phyloP scores from a whole-genome alignment of 2,329 filamentous ascomycete genomes.

The Corinectria fuckeliana region DNA sequence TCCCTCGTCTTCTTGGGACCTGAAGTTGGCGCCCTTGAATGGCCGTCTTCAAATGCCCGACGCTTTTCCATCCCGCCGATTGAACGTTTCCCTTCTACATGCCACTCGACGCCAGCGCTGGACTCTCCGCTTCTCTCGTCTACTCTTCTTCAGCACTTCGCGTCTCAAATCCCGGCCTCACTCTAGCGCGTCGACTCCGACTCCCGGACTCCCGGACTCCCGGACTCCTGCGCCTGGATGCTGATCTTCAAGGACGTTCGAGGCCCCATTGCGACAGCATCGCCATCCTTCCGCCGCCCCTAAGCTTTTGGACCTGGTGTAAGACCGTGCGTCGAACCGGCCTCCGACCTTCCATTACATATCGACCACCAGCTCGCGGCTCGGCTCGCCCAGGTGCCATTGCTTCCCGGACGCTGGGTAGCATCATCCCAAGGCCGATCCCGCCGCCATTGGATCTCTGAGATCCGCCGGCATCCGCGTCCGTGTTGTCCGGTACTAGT shows the following conservation, averaged over 20 bases:
- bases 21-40: background rate
- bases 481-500: background rate
- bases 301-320: background rate
- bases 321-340: background rate
- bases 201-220: background rate
- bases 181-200: too few relatives aligned
- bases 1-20: background rate
- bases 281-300: background rate
- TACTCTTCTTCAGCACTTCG: background rate
- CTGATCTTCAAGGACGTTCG: background rate
- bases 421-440: background rate
- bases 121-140: background rate
- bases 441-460: background rate
- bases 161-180: too few relatives aligned
- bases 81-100: background rate
- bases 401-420: background rate
- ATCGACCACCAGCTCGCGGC: background rate
- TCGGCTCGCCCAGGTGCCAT: background rate
- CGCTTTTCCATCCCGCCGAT: background rate
- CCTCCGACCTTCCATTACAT: too few relatives aligned
- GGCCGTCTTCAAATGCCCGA: conserved; percentile 1
- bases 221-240: background rate
- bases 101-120: background rate
- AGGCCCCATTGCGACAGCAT: background rate
- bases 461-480: background rate